Conservation (phyloP, 495 filamentous ascomycete genomes). For the Opeltia flavorubescens region DNA sequence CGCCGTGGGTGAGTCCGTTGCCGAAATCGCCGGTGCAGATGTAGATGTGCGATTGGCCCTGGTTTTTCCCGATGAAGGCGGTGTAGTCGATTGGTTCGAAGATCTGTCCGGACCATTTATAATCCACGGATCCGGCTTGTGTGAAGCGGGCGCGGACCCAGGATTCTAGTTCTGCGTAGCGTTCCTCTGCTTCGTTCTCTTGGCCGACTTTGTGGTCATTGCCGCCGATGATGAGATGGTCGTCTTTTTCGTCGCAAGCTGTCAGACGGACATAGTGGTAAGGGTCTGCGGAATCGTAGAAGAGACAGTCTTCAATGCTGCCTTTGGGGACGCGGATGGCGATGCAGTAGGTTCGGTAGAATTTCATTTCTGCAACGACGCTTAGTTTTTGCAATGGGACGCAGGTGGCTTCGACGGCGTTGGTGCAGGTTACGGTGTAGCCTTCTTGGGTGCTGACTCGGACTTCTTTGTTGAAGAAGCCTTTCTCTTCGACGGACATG, state of each 20-base stretch:
- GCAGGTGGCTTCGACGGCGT: constrained; percentile 40
- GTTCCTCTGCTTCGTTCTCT: constrained; percentile 24
- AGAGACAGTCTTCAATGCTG: constrained; percentile 34
- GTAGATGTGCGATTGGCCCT: constrained; percentile 35
- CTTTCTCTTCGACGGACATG: constrained; percentile 32
- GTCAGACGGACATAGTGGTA: constrained; percentile 43
- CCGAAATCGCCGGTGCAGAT: constrained; percentile 44
- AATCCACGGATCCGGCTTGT: constrained; percentile 32
- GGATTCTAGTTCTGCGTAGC: constrained; percentile 31
- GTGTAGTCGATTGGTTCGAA: constrained; percentile 41
- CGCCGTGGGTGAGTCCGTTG: constrained; percentile 44
- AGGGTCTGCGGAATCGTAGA: constrained; percentile 39
- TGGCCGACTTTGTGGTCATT: constrained; percentile 49
- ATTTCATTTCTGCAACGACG: constrained; percentile 35
- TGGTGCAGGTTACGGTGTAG: constrained; percentile 30
- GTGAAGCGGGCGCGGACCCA: constrained; percentile 42
- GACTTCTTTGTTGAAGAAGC: constrained; percentile 18
- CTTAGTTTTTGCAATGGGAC: constrained; percentile 41
- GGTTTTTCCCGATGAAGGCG: constrained; percentile 42
- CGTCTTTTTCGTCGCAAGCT: constrained; percentile 32
- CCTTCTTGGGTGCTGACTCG: constrained; percentile 30
- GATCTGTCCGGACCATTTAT: constrained; percentile 44
- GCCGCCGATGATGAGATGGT: constrained; percentile 44
- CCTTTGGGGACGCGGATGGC: constrained; percentile 38
- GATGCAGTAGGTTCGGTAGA: constrained; percentile 41